Conservation (phyloP, 1,284 basidiomycete genomes). For the Ceratobasidium sp. region DNA sequence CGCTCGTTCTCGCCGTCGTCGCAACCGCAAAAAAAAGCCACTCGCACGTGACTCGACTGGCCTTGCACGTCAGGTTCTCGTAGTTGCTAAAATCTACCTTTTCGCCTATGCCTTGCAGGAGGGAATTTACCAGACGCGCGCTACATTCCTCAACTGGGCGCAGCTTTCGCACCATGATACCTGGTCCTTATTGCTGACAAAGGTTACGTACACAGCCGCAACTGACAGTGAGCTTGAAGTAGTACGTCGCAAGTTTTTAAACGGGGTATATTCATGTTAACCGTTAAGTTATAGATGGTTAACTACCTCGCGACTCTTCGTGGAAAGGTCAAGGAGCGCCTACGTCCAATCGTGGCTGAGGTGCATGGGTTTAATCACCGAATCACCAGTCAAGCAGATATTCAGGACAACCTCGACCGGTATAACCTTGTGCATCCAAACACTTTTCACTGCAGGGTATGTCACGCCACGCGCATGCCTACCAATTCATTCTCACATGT, state of each 20-base stretch:
- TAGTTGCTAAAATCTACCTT: neutral
- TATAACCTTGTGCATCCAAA: neutral
- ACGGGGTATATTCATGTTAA: neutral
- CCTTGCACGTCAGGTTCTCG: slow-evolving; percentile 4
- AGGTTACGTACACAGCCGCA: neutral
- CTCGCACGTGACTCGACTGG: slow-evolving; percentile 10
- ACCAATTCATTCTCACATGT: no score
- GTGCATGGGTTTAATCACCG: neutral
- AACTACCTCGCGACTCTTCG: slow-evolving; percentile 23
- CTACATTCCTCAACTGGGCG: slow-evolving; percentile 2
- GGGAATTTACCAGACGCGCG: slow-evolving; percentile 27
- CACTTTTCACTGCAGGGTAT: slow-evolving; percentile 13
- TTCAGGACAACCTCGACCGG: slow-evolving; percentile 9
- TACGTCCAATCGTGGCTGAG: neutral
- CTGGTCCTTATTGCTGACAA: neutral
- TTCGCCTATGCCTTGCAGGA: slow-evolving; percentile 6
- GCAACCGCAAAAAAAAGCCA: slow-evolving; percentile 33
- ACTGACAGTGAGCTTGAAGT: neutral
- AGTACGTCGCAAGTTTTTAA: neutral
- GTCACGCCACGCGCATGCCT: neutral
- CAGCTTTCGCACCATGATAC: neutral
- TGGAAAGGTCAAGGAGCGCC: neutral
- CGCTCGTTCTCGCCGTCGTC: neutral
- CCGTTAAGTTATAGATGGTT: slow-evolving; percentile 1
- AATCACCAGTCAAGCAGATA: neutral